Conservation (phyloP, 106 monocot genomes). For the Apostasia ramifera region DNA sequence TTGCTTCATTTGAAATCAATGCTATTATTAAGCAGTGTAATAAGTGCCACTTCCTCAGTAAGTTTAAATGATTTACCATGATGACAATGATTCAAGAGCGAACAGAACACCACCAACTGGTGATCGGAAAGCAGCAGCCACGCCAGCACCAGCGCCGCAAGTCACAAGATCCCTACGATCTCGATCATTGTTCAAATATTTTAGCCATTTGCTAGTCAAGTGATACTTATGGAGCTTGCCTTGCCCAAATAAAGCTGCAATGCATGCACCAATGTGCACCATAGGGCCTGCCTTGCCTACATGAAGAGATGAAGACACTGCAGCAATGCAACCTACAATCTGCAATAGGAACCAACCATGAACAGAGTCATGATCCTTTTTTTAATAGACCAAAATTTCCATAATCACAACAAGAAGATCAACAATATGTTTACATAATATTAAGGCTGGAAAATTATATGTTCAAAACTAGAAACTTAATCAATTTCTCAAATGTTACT, state of each 20-base stretch:
- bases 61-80: constrained; percentile 42
- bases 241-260: constrained; percentile 69
- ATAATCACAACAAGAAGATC: neutral
- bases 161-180: constrained; percentile 85
- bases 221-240: constrained; percentile 62
- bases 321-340: constrained; percentile 67
- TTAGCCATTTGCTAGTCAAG: constrained; percentile 76
- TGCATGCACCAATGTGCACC: constrained; percentile 85
- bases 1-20: neutral
- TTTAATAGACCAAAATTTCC: neutral
- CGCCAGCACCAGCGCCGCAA: constrained; percentile 75
- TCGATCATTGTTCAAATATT: constrained; percentile 81
- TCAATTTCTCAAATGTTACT: no score
- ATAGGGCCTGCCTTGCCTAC: constrained; percentile 90
- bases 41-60: neutral
- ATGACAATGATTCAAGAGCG: constrained; percentile 73
- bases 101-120: constrained; percentile 92
- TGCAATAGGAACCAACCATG: constrained; percentile 6
- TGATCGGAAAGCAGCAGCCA: constrained; percentile 87
- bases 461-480: no score
- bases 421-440: neutral
- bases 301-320: constrained; percentile 75
- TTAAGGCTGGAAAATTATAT: no score
- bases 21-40: neutral
- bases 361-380: neutral